Conservation (phyloP, 768 basidiomycete species). For the Cubamyces sp. region DNA sequence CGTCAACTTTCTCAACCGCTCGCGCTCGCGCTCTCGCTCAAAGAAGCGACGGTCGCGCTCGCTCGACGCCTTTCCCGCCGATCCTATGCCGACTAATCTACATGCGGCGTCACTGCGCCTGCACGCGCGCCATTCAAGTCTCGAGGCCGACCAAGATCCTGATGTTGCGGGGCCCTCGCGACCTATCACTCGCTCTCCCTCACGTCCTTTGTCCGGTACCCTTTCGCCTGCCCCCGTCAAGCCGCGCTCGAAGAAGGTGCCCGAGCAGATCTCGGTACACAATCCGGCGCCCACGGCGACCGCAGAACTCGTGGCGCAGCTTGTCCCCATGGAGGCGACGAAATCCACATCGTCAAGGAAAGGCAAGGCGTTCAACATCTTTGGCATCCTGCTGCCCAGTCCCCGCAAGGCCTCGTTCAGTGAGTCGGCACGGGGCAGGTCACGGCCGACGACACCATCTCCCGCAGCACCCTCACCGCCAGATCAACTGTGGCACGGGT, state of each 20-base stretch:
- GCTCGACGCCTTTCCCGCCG: constrained; percentile 29
- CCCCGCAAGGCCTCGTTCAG: constrained; percentile 29
- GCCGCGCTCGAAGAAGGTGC: constrained; percentile 37
- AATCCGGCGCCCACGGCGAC: constrained; percentile 8
- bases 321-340: constrained; percentile 26
- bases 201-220: constrained; percentile 67
- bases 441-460: constrained; percentile 24
- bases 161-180: constrained; percentile 40
- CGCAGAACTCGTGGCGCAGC: constrained; percentile 30
- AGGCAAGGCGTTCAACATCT: constrained; percentile 33
- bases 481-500: constrained; percentile 16
- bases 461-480: constrained; percentile 12
- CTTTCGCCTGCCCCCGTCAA: constrained; percentile 67
- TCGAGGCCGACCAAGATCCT: constrained; percentile 28
- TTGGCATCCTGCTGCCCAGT: constrained; percentile 31
- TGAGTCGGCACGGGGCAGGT: constrained; percentile 27
- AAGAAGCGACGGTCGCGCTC: constrained; percentile 35
- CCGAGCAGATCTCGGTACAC: constrained; percentile 12
- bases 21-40: constrained; percentile 62
- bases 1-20: constrained; percentile 54
- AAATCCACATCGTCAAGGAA: constrained; percentile 26
- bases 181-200: constrained; percentile 50
- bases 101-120: constrained; percentile 28
- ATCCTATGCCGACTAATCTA: constrained; percentile 29
- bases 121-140: constrained; percentile 30